These are phyloP conservation scores for Rhodamnia rubescens DNA, from an alignment of 345 rosid species.

Conservation along the genomic window DNA sequence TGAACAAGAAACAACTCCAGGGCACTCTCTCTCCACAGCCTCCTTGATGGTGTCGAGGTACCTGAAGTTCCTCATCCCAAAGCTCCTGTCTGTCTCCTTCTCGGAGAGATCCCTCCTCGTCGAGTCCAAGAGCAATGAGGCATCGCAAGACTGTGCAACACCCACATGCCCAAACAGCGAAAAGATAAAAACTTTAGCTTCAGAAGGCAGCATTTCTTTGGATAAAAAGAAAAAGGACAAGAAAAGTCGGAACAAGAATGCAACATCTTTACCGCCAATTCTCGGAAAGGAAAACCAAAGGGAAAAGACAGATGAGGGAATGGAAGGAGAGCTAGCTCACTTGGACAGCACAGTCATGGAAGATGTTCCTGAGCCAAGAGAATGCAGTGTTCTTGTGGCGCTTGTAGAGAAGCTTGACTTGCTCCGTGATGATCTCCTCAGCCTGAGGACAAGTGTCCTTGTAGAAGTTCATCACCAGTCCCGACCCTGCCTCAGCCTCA, in stretches of 20 bases:
- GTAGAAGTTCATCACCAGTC: constrained; percentile 77
- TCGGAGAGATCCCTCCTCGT: constrained; percentile 88
- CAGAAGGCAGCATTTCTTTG: background rate
- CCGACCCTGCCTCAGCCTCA: constrained; percentile 19
- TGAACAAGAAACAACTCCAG: constrained; percentile 82
- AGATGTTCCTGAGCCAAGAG: constrained; percentile 97
- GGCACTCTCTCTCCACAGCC: constrained; percentile 93
- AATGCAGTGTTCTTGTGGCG: constrained; percentile 99
- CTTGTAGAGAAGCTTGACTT: constrained; percentile 92
- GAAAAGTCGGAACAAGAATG: background rate
- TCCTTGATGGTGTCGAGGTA: constrained; percentile 84
- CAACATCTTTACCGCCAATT: background rate
- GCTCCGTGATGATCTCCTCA: constrained; percentile 79
- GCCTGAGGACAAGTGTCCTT: constrained; percentile 92
- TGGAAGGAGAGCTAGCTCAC: background rate
- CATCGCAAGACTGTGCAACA: constrained; percentile 68
- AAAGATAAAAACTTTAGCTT: background rate
- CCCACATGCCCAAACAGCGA: background rate
- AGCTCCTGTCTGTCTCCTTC: constrained; percentile 95
- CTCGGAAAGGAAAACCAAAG: background rate
- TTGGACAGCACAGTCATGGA: constrained; percentile 90
- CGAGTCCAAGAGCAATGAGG: constrained; percentile 91
- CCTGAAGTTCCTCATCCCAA: constrained; percentile 90
- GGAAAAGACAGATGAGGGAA: background rate
- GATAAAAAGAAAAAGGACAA: background rate